Conservation (phyloP, 441 rosid species). For the Eruca vesicaria region DNA sequence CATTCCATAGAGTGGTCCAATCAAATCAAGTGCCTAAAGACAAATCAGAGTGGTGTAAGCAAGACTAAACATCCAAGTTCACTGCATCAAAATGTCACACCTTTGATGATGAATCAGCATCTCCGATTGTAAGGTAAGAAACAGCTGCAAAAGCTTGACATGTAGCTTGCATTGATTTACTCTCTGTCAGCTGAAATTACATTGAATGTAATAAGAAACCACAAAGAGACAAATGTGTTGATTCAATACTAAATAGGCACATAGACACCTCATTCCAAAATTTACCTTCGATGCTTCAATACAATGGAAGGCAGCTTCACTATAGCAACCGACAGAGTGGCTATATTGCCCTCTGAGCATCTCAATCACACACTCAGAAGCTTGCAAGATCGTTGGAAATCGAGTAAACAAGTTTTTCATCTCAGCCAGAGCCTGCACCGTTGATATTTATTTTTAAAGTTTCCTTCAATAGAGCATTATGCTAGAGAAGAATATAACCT, state of each 20-base stretch:
- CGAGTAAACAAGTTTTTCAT: conserved; percentile 86
- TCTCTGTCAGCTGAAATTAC: conserved; percentile 69
- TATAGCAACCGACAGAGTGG: conserved; percentile 90
- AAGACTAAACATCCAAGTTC: conserved; percentile 10
- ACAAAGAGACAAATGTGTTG: not conserved
- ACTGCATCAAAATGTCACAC: conserved; percentile 40
- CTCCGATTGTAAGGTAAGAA: conserved; percentile 86
- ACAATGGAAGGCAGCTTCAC: conserved; percentile 93
- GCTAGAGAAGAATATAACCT: conserved; percentile 15
- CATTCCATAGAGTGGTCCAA: conserved; percentile 79
- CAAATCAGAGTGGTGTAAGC: conserved; percentile 1
- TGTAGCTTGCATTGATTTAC: conserved; percentile 86
- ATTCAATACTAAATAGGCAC: not conserved
- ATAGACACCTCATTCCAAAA: conserved; percentile 3
- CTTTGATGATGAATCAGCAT: conserved; percentile 93
- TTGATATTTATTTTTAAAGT: not conserved
- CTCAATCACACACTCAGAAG: conserved; percentile 86
- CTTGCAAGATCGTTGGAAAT: conserved; percentile 92
- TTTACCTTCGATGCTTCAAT: conserved; percentile 84
- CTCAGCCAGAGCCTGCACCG: conserved; percentile 75
- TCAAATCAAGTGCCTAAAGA: conserved; percentile 85
- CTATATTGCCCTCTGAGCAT: conserved; percentile 99
- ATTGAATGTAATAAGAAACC: conserved; percentile 9
- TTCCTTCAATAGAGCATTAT: not conserved
- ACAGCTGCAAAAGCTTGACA: conserved; percentile 93